Conservation (phyloP, 2,329 filamentous ascomycete genomes). For the Lasiodiplodia hormozganensis region DNA sequence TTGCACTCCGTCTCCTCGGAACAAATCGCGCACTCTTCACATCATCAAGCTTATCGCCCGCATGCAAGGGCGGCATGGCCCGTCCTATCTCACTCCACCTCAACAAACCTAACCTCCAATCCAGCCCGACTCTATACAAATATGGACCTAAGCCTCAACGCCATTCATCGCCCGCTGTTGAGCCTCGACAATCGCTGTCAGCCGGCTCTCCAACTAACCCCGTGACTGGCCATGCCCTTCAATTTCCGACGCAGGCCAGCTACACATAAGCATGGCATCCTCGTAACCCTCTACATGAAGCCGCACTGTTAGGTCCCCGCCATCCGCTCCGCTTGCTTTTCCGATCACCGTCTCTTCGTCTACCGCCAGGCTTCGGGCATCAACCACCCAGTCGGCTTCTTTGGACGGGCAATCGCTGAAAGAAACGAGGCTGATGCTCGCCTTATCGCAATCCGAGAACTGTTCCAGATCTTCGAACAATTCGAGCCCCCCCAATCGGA, state of each 20-base stretch:
- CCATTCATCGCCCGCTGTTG: neutral
- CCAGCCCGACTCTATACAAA: constrained; percentile 2
- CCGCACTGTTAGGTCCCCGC: neutral
- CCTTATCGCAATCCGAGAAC: neutral
- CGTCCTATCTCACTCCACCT: neutral
- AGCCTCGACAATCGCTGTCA: neutral
- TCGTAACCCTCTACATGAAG: neutral
- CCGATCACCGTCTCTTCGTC: neutral
- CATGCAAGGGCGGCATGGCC: constrained; percentile 12
- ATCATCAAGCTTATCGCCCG: neutral
- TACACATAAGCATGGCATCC: neutral
- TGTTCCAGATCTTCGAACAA: neutral
- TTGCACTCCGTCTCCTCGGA: neutral
- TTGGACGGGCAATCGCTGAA: neutral
- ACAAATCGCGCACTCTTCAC: neutral
- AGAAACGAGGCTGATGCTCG: neutral
- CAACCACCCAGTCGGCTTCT: neutral
- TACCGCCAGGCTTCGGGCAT: neutral
- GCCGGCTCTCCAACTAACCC: constrained; percentile 5
- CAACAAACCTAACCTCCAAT: constrained; percentile 13
- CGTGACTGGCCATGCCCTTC: neutral
- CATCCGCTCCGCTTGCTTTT: neutral
- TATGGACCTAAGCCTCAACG: constrained; percentile 10
- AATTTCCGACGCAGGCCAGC: neutral
- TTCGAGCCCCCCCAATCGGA: neutral